phyloP scores from a whole-genome alignment of 1,284 basidiomycete species.

The Pseudozyma flocculosa region DNA sequence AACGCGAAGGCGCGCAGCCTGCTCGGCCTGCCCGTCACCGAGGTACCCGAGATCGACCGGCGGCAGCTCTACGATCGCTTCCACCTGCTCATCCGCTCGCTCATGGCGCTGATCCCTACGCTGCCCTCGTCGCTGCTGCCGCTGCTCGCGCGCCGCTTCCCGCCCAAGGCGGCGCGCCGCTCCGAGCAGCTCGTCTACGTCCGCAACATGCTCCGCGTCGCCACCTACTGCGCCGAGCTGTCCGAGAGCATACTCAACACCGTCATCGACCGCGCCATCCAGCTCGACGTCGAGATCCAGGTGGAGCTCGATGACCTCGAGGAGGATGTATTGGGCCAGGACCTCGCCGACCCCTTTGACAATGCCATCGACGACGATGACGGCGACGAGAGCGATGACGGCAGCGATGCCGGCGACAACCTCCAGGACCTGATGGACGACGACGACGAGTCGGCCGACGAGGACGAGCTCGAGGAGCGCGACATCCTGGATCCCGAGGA shows the following conservation, averaged over 20 bases:
- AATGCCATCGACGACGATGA: constrained; percentile 68
- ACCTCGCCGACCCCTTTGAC: constrained; percentile 78
- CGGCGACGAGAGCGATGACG: constrained; percentile 55
- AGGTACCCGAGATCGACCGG: constrained; percentile 58
- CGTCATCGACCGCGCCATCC: constrained; percentile 85
- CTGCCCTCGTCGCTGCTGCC: constrained; percentile 67
- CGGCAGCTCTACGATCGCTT: constrained; percentile 81
- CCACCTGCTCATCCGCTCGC: constrained; percentile 78
- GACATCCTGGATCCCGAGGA: constrained; percentile 18
- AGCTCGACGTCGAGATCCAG: constrained; percentile 97
- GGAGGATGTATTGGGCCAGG: constrained; percentile 55
- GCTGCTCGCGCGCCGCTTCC: constrained; percentile 79
- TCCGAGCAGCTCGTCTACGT: constrained; percentile 85
- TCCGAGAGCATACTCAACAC: constrained; percentile 79
- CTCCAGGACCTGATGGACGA: constrained; percentile 64
- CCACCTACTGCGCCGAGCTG: constrained; percentile 85
- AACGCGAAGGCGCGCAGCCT: not conserved
- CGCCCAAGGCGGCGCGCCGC: constrained; percentile 85
- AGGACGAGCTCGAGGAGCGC: constrained; percentile 62
- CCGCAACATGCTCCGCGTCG: constrained; percentile 80
- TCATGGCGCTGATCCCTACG: constrained; percentile 75
- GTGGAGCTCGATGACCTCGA: constrained; percentile 91
- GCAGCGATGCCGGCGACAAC: constrained; percentile 37
- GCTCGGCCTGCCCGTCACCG: not conserved
- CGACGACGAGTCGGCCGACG: constrained; percentile 63